Evolutionary conservation across 2,329 filamentous ascomycete genomes (phyloP).

Genomic region (Fusarium nygamai): DNA sequence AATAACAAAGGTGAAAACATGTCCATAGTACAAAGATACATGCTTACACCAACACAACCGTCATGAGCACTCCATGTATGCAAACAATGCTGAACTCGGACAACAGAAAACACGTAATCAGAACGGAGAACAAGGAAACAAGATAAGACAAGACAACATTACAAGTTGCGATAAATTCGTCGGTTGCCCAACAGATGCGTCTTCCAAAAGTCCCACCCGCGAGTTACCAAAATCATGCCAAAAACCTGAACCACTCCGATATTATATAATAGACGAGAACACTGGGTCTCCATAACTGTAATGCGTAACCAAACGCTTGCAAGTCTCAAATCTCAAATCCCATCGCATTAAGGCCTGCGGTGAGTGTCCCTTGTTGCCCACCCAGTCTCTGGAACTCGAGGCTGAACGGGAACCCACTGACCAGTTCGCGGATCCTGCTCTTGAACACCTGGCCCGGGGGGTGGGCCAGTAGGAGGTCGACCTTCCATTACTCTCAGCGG

Average conservation of each 20-base stretch:
- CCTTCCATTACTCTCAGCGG: slow-evolving; percentile 59
- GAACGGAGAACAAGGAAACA: slow-evolving; percentile 19
- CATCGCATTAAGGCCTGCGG: slow-evolving; percentile 38
- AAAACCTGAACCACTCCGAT: slow-evolving; percentile 33
- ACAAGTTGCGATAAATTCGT: slow-evolving; percentile 31
- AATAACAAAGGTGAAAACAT: slow-evolving; percentile 10
- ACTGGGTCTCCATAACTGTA: slow-evolving; percentile 3
- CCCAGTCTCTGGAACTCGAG: slow-evolving; percentile 47
- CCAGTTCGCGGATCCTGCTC: slow-evolving; percentile 51
- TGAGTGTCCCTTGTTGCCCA: slow-evolving; percentile 48
- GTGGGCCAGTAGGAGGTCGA: slow-evolving; percentile 36
- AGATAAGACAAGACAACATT: slow-evolving; percentile 13
- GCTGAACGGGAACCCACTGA: slow-evolving; percentile 49
- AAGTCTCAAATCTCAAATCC: slow-evolving; percentile 15
- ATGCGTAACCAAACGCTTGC: background rate
- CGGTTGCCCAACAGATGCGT: slow-evolving; percentile 45
- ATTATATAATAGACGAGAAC: slow-evolving; percentile 38
- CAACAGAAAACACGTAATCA: slow-evolving; percentile 17
- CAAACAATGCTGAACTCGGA: slow-evolving; percentile 28
- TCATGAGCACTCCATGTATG: slow-evolving; percentile 19
- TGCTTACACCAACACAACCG: slow-evolving; percentile 20
- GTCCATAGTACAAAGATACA: slow-evolving; percentile 26
- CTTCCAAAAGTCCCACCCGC: slow-evolving; percentile 40
- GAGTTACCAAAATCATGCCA: slow-evolving; percentile 27
- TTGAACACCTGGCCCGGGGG: slow-evolving; percentile 41